Evolutionary conservation across 2,329 filamentous ascomycete genomes (phyloP), one percentile per base, ranked within the genome.

Genomic region (Zymoseptoria ardabiliae): DNA sequence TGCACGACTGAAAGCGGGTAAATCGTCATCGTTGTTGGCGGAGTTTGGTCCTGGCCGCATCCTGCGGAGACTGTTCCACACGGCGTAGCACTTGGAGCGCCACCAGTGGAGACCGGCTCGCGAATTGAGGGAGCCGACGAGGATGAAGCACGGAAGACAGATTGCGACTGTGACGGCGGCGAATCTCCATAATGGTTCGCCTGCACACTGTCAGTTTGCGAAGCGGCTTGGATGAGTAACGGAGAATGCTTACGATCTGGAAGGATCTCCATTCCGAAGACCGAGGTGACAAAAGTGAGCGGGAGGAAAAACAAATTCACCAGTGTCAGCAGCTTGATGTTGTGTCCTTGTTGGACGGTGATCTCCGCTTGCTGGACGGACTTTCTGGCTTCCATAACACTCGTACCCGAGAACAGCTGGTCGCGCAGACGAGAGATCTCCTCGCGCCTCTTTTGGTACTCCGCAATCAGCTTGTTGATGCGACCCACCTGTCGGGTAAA

Each of bases 341-440:
- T 85, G 61, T 85, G 79, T 1, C 84, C 83, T 68, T 87, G 84
- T 58, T 80, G 73, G 20, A 81, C 77, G 0, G 79, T 80, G 11
- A 80, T 79, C 52, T 77, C 76, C 1, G 77, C 74, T 53, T 78
- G 69, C 59, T 86, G 82, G 41, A 87, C 84, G 17, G 81, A 83
- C 64, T 84, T 80, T 13, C 84, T 74, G 49, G 78, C 81, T 69
- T 86, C 84, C 65, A 84, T 80, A 58, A 87, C 84, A 2, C 77
- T 80, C n/a, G 83, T 86, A 2, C 84, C 84, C 41, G 77, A 81
- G 70, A 86, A 87, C 0, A 87, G 77, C 68, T 86, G 83, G 60
- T 86, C 83, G 56, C 84, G 74, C 59, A 87, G 68, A 3, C 78
- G 81, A 55, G 79, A 73, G 53, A 85, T 83, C 67, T 85, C 82